Evolutionary conservation across 352 stramenopile species (phyloP), one percentile per base, ranked within the genome.

Genomic region (Pythium vanterpoolii): DNA sequence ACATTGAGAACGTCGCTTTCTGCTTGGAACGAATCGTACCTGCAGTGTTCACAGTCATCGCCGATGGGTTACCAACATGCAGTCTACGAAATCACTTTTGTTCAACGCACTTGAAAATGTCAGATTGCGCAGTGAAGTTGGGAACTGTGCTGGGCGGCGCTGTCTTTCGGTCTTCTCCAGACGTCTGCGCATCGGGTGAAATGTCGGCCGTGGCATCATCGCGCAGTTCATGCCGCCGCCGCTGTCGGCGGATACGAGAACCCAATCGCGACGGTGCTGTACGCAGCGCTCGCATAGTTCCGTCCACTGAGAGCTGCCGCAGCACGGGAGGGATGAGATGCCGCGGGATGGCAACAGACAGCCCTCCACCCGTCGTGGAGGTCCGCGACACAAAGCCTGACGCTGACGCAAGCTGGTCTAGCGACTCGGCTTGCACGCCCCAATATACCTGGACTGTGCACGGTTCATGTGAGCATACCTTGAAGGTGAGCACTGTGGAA

Each of bases 381-480:
- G 11, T 28, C 7, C 4, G 21, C 24, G 14, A 18, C 10, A 16
- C 13, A 38, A 45, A 51, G 42, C 53, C 40, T 13, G 28, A 28
- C 6, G 19, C 24, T 1, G 11, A 23, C 1, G 31, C 39, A 3
- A 55, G 48, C 3, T 26, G 9, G 23, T 65, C 62, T 21, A 69
- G 19, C 5, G 36, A 24, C 28, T 54, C 46, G 40, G 9, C 28
- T 4, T 43, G 36, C 9, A 71, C 63, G 30, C 27, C 47, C 63
- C 63, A 71, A 6, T 66, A 62, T 7, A 71, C 64, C 58, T 71
- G 63, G 2, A 57, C 51, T 18, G 38, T 47, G 21, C 40, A 59
- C 5, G 56, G 43, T 6, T 49, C 56, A 6, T 33, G 26, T 0
- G 56, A 56, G n/a, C 42, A 56, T 2, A 69, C 23, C 10, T 26